These are phyloP conservation scores for Beauveria sp. DNA, from an alignment of 2,329 filamentous ascomycete species.

Conservation along the genomic window DNA sequence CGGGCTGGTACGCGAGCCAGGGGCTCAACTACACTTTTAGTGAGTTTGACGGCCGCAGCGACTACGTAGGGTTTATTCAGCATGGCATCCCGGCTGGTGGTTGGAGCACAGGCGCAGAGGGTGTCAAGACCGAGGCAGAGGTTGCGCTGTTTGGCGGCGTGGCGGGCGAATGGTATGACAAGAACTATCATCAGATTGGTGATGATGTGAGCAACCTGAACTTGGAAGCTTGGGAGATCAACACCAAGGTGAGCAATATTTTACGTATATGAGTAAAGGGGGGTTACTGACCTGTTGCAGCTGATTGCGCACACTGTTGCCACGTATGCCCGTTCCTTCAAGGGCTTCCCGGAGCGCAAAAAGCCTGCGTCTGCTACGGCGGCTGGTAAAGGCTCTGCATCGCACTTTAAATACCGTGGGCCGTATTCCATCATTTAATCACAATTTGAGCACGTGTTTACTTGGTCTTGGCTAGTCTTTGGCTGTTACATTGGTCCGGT, in stretches of 20 bases:
- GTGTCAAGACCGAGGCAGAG: slow-evolving; percentile 63
- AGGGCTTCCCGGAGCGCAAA: slow-evolving; percentile 53
- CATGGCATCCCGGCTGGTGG: slow-evolving; percentile 67
- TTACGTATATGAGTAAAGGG: neutral
- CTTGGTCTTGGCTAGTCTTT: neutral
- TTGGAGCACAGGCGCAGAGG: slow-evolving; percentile 71
- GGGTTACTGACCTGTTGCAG: slow-evolving; percentile 22
- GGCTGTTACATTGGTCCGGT: neutral
- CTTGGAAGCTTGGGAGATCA: slow-evolving; percentile 51
- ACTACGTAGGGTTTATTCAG: slow-evolving; percentile 71
- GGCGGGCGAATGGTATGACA: slow-evolving; percentile 52
- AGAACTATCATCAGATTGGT: slow-evolving; percentile 55
- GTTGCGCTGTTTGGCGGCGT: slow-evolving; percentile 61
- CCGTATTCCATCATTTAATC: neutral
- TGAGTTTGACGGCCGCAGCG: slow-evolving; percentile 69
- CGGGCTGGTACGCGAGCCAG: slow-evolving; percentile 56
- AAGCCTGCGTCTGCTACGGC: neutral
- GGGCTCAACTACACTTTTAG: slow-evolving; percentile 62
- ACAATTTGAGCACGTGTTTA: neutral
- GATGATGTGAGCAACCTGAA: slow-evolving; percentile 53
- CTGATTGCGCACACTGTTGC: slow-evolving; percentile 67
- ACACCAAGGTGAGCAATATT: slow-evolving; percentile 43
- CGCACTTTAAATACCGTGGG: slow-evolving; percentile 1
- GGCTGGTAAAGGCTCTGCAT: neutral
- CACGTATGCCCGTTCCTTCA: slow-evolving; percentile 57